Evolutionary conservation across 1,284 basidiomycete genomes (phyloP), one percentile per base, ranked within the genome.

Genomic region (Apiotrichum mycotoxinovorans): DNA sequence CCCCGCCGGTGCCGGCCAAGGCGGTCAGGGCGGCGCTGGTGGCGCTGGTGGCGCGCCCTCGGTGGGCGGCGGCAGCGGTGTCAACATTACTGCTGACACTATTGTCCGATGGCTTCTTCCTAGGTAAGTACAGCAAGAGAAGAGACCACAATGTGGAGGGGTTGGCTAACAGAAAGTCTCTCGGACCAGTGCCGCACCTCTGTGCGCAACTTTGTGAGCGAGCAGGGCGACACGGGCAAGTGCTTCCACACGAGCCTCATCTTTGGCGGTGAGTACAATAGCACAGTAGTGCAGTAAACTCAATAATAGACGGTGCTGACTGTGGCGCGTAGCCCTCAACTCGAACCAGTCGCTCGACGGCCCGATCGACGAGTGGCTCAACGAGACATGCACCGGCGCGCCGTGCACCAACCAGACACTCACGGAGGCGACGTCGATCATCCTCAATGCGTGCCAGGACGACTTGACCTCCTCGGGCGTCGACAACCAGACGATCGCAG

Each of bases 381-480:
- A 61, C 25, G 42, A 51, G 17, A 44, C 71, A n/a, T 78, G 77
- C 58, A 52, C 57, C 18, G 53, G 53, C n/a, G 55, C 61, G 17
- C 67, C 72, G 8, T 78, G 77, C 64, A 62, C 66, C 23, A 68
- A 71, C 56, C 56, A 56, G 22, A 70, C 66, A 30, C 59, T 78
- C 54, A 50, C 64, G 42, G 54, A 63, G 33, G 68, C 69, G 35
- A 63, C 69, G 37, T 37, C 63, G 41, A 47, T 62, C 7, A 56
- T 77, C 60, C 26, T 63, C 17, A 23, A 46, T 4, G 62, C 65
- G 18, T 78, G 76, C 61, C 55, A 64, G 11, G 54, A 54, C 40
- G 73, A 77, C 56, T 47, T 78, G 34, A 17, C 48, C 10, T 54
- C 57, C 2, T 66, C 56, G 25, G 66, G 66, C 30, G 37, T 74